Evolutionary conservation across 352 stramenopile genomes (phyloP).

Genomic region (Poterioochromonas sp.): DNA sequence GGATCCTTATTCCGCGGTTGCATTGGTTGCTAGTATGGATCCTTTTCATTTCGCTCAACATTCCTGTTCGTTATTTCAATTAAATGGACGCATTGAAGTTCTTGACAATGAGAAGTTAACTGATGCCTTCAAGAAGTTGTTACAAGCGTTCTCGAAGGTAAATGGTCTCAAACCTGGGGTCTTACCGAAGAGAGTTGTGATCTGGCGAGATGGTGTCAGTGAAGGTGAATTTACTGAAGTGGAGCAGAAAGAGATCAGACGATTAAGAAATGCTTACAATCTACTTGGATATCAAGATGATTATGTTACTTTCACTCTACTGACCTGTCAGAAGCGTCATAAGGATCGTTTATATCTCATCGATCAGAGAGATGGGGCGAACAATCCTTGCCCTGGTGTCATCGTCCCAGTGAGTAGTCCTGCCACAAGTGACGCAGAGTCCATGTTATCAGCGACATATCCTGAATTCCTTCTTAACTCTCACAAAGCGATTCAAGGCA

Average conservation of each 20-base stretch:
- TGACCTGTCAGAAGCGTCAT: constrained; percentile 24
- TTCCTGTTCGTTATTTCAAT: too few species aligned
- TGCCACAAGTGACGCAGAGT: not conserved
- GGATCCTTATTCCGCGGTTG: not conserved
- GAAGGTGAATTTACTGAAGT: constrained; percentile 22
- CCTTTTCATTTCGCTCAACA: not conserved
- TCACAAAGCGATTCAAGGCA: constrained; percentile 24
- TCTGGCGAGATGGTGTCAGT: constrained; percentile 24
- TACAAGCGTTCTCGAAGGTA: not conserved
- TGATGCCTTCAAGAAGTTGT: not conserved
- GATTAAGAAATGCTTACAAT: not conserved
- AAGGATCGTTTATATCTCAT: not conserved
- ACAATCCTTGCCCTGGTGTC: constrained; percentile 19
- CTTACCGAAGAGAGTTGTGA: not conserved
- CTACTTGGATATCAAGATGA: not conserved
- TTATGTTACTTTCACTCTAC: not conserved
- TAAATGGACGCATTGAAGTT: too few species aligned
- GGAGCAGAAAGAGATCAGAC: not conserved
- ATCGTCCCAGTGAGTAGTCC: not conserved
- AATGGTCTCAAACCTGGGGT: too few species aligned
- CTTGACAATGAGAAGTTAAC: not conserved
- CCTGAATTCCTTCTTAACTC: constrained; percentile 24
- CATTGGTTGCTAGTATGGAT: constrained; percentile 15
- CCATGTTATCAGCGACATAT: not conserved
- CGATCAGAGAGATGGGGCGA: not conserved